Evolutionary conservation across 139 green algal genomes (phyloP).

Genomic region (Diplosphaera chodatii): DNA sequence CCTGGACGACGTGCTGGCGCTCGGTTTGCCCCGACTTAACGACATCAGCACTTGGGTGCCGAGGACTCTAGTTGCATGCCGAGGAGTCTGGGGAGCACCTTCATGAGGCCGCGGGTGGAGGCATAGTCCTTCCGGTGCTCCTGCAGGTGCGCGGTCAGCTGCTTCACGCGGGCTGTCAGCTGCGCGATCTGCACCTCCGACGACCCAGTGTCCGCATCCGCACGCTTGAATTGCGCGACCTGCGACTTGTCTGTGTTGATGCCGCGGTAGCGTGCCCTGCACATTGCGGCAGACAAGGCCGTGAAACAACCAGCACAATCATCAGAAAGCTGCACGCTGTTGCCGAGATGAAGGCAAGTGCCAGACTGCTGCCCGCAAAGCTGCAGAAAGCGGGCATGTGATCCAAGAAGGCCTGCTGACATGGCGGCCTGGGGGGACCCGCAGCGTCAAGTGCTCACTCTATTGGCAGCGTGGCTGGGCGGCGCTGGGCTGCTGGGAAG

Average conservation of each 20-base stretch:
- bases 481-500: background rate
- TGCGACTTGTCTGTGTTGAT: slow-evolving; percentile 44
- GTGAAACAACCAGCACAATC: background rate
- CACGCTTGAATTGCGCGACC: slow-evolving; percentile 28
- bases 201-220: slow-evolving; percentile 37
- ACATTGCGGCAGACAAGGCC: background rate
- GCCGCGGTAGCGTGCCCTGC: slow-evolving; percentile 37
- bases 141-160: slow-evolving; percentile 56
- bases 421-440: no score
- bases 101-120: slow-evolving; percentile 36
- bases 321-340: background rate
- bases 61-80: no score
- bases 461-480: background rate
- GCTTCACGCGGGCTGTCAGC: slow-evolving; percentile 39
- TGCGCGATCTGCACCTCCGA: slow-evolving; percentile 50
- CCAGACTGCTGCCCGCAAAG: no score
- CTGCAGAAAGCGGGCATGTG: no score
- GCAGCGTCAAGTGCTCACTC: background rate
- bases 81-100: slow-evolving; percentile 22
- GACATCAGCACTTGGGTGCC: no score
- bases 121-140: slow-evolving; percentile 54
- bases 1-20: no score
- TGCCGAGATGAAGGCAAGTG: no score
- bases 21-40: no score
- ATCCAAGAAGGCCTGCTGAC: no score